Base-by-base conservation (phyloP, 306 rosid species). In the Cucumis cinereus region DNA sequence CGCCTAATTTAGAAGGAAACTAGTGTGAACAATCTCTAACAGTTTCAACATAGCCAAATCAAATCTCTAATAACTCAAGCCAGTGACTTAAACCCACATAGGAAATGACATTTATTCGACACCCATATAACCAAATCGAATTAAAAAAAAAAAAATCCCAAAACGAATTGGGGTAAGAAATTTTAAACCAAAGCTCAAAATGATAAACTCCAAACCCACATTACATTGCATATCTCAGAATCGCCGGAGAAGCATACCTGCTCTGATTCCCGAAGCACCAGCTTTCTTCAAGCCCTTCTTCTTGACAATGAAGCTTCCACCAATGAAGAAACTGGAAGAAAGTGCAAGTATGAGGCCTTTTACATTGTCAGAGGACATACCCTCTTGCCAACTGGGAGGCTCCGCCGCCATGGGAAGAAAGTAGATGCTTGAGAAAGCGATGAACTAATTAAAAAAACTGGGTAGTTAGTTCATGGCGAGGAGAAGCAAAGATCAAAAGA, bases 241-340 rank as follows among this genome's bases (percentile, higher is more conserved):
- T 67, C 5, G n/a, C 12, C 6, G n/a, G 22, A 68, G 35, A 40
- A 23, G 1, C 41, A 3, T 80, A 91, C 97, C 97, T 69, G 97
- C 97, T 66, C 97, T 83, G 81, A 84, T 17, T 82, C 97, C 97
- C 40, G 90, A 81, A 2, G 94, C 89, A 30, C 91, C 97, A 15
- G 97, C 97, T 76, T 86, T 91, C 89, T 91, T 91, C 87, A 91
- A 84, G 38, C 97, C 97, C 85, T 91, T 91, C 83, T 91, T 91
- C 81, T 91, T 91, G n/a, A 91, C 92, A 76, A 91, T 91, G 88
- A 91, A 91, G 67, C 95, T 89, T 7, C 89, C 88, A 23, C 97
- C 97, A 52, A 91, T 91, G 86, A 91, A 91, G 82, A 91, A 61
- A 77, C 97, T 91, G 0, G 97, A 91, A 0, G 97, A 91, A 8